Evolutionary conservation across 176 grass and related monocot species (phyloP).

Genomic region (Pontederia paniculata): DNA sequence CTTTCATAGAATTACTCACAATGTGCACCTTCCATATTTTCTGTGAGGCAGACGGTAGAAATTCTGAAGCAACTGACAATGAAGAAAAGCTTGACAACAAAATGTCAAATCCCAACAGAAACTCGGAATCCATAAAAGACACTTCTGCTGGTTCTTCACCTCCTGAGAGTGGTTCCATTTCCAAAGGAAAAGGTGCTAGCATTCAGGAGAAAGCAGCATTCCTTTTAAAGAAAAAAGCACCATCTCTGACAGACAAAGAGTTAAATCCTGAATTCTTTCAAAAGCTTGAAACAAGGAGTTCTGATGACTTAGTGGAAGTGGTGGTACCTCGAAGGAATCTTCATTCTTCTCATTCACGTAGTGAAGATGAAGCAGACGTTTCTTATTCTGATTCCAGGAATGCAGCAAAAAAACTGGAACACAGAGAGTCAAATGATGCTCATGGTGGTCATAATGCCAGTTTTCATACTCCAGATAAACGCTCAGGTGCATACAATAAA

Average conservation of each 20-base stretch:
- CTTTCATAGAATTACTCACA: background rate
- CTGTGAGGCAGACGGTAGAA: conserved; percentile 41
- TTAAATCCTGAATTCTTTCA: conserved; percentile 92
- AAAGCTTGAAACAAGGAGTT: conserved; percentile 69
- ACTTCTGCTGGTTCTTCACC: conserved; percentile 40
- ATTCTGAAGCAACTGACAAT: conserved; percentile 38
- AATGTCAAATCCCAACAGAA: conserved; percentile 23
- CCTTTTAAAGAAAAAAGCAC: conserved; percentile 71
- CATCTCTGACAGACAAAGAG: conserved; percentile 66
- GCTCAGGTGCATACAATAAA: conserved; percentile 3
- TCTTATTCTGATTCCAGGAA: conserved; percentile 39
- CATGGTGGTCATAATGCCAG: conserved; percentile 29
- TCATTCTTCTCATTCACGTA: conserved; percentile 41
- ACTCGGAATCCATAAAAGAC: conserved; percentile 31
- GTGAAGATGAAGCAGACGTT: conserved; percentile 40
- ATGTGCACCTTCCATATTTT: background rate
- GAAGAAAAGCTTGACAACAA: conserved; percentile 44
- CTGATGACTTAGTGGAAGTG: conserved; percentile 83
- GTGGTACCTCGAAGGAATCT: conserved; percentile 44
- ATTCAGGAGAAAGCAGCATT: conserved; percentile 76
- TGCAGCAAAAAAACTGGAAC: conserved; percentile 39
- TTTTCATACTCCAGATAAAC: conserved; percentile 39
- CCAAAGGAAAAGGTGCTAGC: conserved; percentile 32
- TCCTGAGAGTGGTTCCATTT: conserved; percentile 32
- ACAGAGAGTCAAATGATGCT: conserved; percentile 31